phyloP scores from a whole-genome alignment of 2,329 filamentous ascomycete genomes.

The Ceratocystis smalleyi region DNA sequence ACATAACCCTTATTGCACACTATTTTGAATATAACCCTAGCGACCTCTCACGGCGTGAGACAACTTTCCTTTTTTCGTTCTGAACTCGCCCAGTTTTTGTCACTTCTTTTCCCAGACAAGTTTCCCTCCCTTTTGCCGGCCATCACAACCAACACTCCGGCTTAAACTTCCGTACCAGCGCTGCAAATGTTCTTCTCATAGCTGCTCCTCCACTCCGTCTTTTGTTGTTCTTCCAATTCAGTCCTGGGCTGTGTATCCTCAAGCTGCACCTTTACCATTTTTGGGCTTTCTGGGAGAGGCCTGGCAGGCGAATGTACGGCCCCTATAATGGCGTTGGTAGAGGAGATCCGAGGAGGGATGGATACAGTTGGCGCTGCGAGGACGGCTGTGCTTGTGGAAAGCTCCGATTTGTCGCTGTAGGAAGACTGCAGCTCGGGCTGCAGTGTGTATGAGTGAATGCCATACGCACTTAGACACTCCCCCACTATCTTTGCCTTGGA shows the following conservation, averaged over 20 bases:
- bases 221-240: background rate
- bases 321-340: background rate
- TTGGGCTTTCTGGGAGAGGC: background rate
- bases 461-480: constrained; percentile 58
- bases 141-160: background rate
- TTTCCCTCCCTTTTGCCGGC: background rate
- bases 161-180: background rate
- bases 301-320: background rate
- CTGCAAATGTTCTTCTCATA: background rate
- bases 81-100: background rate
- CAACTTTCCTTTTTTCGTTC: background rate
- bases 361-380: background rate
- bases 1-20: background rate
- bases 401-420: background rate
- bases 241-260: background rate
- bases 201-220: background rate
- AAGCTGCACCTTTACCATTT: background rate
- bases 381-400: background rate
- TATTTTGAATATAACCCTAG: background rate
- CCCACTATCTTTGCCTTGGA: constrained; percentile 44
- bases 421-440: constrained; percentile 41
- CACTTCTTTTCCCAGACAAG: background rate
- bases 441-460: constrained; percentile 54
- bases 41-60: background rate
- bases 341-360: background rate